Evolutionary conservation across 192 early-diverging fungal species (phyloP).

Genomic region (Entrophospora sp.): DNA sequence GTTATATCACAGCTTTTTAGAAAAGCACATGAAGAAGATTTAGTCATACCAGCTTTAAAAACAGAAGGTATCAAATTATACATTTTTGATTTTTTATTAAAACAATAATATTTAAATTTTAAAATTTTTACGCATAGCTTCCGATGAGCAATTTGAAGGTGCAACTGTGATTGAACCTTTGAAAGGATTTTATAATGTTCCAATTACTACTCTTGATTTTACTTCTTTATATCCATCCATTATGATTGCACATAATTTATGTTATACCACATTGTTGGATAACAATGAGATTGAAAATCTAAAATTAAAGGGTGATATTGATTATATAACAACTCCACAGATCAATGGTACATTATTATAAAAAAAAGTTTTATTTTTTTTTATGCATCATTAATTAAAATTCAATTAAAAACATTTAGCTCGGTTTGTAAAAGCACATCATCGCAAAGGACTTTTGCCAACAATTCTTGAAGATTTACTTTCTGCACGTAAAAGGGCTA

Average conservation of each 20-base stretch:
- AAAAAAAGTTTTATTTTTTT: neutral
- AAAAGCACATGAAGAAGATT: conserved; percentile 67
- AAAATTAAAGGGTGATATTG: conserved; percentile 61
- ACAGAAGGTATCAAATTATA: conserved; percentile 46
- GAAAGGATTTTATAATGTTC: conserved; percentile 89
- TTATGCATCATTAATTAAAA: too few species aligned
- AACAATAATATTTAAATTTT: neutral
- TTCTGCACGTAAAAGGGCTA: conserved; percentile 85
- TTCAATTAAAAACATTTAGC: conserved; percentile 36
- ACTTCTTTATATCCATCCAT: conserved; percentile 97
- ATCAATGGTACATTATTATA: conserved; percentile 45
- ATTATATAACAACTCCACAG: conserved; percentile 85
- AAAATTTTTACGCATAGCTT: conserved; percentile 29
- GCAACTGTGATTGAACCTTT: conserved; percentile 94
- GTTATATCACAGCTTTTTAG: conserved; percentile 96
- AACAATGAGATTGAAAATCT: conserved; percentile 49
- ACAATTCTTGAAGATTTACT: conserved; percentile 83
- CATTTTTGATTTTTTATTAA: neutral
- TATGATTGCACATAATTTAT: conserved; percentile 99
- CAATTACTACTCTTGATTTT: conserved; percentile 97
- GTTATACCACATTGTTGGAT: conserved; percentile 83
- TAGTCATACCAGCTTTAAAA: conserved; percentile 85
- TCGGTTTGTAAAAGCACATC: conserved; percentile 71
- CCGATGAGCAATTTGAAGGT: conserved; percentile 88
- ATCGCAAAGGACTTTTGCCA: conserved; percentile 79